Base-by-base conservation (phyloP, 23 red algal species). In the Cyanidiococcus yangmingshanensis region DNA sequence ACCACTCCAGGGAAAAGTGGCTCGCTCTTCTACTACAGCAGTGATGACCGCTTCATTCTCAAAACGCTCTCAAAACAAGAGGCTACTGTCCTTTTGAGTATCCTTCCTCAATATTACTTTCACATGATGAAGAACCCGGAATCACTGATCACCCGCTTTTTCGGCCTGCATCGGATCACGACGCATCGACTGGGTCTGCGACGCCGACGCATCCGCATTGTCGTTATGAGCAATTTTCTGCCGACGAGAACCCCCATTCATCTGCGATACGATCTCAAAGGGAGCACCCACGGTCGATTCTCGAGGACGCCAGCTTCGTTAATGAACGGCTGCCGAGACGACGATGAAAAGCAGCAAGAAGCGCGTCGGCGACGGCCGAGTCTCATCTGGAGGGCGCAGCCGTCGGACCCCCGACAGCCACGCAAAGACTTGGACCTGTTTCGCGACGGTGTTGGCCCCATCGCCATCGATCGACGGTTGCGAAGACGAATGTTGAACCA, bases 141-240 rank as follows among this genome's bases (percentile, higher is more conserved):
- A 36, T 81, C 78, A 2, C 45, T 81, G 21, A 81, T 81, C 36
- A 81, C 78, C 15, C 59, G 78, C 36, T 81, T 81, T 34, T 81
- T 81, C 68, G 78, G 78, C 1, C 68, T 81, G 38, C 68, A 81
- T 57, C 59, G 78, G 32, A 59, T 81, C 1, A 81, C 78, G 21
- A 81, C 78, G 0, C 78, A 81, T 25, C 59, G 68, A 30, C 59
- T 81, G 2, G 68, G 68, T 34, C 37, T 71, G 38, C 59, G 78
- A 30, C 39, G 78, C 2, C 40, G 78, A 18, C 78, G 68, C 51
- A 81, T 81, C 68, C 40, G 78, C 18, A 40, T 81, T 2, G 78
- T 81, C 38, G 78, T 81, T n/a, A 81, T 81, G 78, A 81, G 68
- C 68, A 81, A 81, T 36, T 81, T 81, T 59, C 50, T 81, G n/a